Evolutionary conservation across 768 basidiomycete species (phyloP).

Genomic region (Xerocomus spinulosus): DNA sequence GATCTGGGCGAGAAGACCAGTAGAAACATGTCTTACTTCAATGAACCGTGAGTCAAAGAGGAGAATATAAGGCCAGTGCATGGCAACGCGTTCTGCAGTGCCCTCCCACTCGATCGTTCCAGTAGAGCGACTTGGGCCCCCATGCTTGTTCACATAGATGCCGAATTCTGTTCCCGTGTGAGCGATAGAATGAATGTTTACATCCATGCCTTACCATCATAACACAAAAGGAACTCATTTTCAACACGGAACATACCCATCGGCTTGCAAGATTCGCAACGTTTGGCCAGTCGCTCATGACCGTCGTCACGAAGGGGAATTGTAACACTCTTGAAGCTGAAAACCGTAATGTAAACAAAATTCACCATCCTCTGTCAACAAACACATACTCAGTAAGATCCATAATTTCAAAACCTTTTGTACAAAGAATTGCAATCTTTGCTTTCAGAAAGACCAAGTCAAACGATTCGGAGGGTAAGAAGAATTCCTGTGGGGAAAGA

Average conservation of each 20-base stretch:
- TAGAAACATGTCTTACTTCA: slow-evolving; percentile 81
- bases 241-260: slow-evolving; percentile 90
- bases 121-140: slow-evolving; percentile 69
- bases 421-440: slow-evolving; percentile 88
- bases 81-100: slow-evolving; percentile 80
- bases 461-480: slow-evolving; percentile 86
- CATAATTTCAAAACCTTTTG: slow-evolving; percentile 97
- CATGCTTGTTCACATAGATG: slow-evolving; percentile 87
- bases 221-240: slow-evolving; percentile 85
- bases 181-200: not conserved
- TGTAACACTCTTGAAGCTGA: slow-evolving; percentile 80
- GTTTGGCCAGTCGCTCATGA: slow-evolving; percentile 66
- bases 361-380: not conserved
- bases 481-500: slow-evolving; percentile 60
- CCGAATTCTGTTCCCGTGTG: slow-evolving; percentile 64
- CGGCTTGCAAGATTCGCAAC: slow-evolving; percentile 76
- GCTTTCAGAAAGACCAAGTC: slow-evolving; percentile 91
- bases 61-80: slow-evolving; percentile 84
- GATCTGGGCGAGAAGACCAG: slow-evolving; percentile 76
- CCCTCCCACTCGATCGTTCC: slow-evolving; percentile 94
- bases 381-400: slow-evolving; percentile 78
- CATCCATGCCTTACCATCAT: slow-evolving; percentile 58
- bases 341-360: not conserved
- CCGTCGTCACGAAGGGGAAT: slow-evolving; percentile 81
- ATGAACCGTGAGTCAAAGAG: slow-evolving; percentile 89